Percentiles rank a stretch among this genome's conserved stretches.
phyloP scores from a whole-genome alignment of 2,329 filamentous ascomycete species.

The Cladobotryum protrusum region DNA sequence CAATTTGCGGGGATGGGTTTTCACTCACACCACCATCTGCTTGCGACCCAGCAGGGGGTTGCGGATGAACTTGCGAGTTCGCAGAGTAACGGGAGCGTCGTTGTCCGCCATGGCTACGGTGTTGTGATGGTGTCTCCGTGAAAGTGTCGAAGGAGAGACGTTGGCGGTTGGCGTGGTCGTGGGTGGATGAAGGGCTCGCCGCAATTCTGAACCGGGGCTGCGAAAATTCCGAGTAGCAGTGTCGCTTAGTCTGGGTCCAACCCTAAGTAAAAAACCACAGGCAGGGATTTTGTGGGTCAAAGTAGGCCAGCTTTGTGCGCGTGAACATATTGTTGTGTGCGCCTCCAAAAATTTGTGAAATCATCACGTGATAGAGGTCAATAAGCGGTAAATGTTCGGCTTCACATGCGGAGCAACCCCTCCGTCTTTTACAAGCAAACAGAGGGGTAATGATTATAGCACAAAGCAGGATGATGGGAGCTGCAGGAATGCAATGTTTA shows the following conservation, averaged over 20 bases:
- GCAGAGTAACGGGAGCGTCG: constrained; percentile 71
- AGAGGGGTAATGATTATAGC: neutral
- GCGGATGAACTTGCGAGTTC: constrained; percentile 99
- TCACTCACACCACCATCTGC: constrained; percentile 98
- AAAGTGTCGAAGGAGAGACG: constrained; percentile 26
- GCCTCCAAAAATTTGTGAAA: too few relatives aligned
- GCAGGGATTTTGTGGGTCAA: constrained; percentile 5
- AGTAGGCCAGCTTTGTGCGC: neutral
- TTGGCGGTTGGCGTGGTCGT: constrained; percentile 22
- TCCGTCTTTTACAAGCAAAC: neutral
- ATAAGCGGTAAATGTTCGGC: neutral
- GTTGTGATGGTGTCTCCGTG: constrained; percentile 29
- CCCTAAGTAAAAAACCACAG: constrained; percentile 31
- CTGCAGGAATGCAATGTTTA: neutral
- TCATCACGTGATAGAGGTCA: constrained; percentile 4
- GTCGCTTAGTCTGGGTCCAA: constrained; percentile 41
- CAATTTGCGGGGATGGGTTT: constrained; percentile 2
- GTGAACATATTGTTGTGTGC: neutral
- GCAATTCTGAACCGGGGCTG: constrained; percentile 22
- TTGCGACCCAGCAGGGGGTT: constrained; percentile 98
- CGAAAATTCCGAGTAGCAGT: constrained; percentile 31
- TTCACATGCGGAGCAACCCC: too few relatives aligned
- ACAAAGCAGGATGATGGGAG: neutral
- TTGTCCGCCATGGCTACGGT: constrained; percentile 80
- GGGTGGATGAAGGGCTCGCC: constrained; percentile 25